Evolutionary conservation across 2,329 filamentous ascomycete species (phyloP).

Genomic region (Ilyonectria mors-panacis): DNA sequence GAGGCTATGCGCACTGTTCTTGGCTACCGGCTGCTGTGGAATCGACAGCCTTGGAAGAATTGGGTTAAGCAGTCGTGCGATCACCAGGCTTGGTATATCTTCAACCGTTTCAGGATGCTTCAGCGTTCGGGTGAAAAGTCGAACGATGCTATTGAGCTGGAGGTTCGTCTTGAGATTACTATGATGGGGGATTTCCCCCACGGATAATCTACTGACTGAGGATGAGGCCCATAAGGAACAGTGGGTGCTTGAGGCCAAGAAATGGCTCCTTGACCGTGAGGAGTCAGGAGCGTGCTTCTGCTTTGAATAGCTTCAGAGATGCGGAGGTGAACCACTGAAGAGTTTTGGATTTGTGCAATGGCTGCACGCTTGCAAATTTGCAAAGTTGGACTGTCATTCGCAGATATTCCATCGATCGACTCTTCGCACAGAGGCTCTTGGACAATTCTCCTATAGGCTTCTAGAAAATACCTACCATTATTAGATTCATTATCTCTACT

Average conservation of each 20-base stretch:
- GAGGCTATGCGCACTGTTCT: neutral
- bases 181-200: neutral
- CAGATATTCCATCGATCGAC: too few species aligned
- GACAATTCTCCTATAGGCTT: too few species aligned
- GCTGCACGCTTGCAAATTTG: too few species aligned
- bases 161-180: neutral
- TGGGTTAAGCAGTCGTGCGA: neutral
- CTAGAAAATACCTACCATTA: neutral
- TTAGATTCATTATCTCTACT: neutral
- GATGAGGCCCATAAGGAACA: neutral
- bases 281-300: neutral
- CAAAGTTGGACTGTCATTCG: too few species aligned
- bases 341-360: neutral
- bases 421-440: too few species aligned
- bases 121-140: neutral
- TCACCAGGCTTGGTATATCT: neutral
- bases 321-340: neutral
- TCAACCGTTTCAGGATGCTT: neutral
- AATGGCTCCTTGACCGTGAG: neutral
- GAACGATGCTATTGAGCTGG: neutral
- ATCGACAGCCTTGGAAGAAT: neutral
- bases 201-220: neutral
- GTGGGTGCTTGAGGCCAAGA: neutral
- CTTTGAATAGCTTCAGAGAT: neutral
- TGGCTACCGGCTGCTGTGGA: neutral